These are phyloP conservation scores for Blastobotrys muscicola DNA, from an alignment of 805 yeast genomes.

Conservation along the genomic window DNA sequence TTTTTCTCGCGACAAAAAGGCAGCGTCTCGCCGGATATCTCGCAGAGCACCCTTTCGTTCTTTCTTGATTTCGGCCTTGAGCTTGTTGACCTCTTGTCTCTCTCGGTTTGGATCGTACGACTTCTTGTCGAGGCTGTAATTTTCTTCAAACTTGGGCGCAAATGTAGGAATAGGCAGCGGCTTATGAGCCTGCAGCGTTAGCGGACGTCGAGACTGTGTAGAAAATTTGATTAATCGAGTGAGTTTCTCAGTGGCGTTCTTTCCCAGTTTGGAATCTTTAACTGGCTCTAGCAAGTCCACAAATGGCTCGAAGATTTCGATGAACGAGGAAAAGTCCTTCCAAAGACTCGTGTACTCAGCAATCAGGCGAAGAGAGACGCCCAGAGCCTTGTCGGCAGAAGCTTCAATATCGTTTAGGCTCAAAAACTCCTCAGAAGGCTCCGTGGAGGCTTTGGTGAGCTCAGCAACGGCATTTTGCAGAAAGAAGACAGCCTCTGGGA, in stretches of 20 bases:
- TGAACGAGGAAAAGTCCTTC: slow-evolving; percentile 53
- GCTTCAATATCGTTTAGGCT: background rate
- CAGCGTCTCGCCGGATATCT: slow-evolving; percentile 82
- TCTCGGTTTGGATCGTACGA: slow-evolving; percentile 77
- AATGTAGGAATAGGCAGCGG: slow-evolving; percentile 76
- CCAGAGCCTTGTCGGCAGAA: background rate
- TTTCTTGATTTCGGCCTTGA: slow-evolving; percentile 78
- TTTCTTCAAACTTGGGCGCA: slow-evolving; percentile 90
- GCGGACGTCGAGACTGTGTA: slow-evolving; percentile 49
- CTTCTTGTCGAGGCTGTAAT: slow-evolving; percentile 91
- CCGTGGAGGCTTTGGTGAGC: no score
- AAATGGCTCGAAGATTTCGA: slow-evolving; percentile 46
- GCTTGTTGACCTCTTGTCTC: slow-evolving; percentile 73
- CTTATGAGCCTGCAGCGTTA: slow-evolving; percentile 72
- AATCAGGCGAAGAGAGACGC: background rate
- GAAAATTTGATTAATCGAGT: slow-evolving; percentile 42
- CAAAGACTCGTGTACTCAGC: slow-evolving; percentile 31
- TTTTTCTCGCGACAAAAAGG: slow-evolving; percentile 78
- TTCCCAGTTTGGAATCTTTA: background rate
- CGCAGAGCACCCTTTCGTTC: slow-evolving; percentile 82
- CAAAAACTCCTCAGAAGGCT: slow-evolving; percentile 1
- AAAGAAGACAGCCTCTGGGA: slow-evolving; percentile 68
- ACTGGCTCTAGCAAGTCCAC: slow-evolving; percentile 22
- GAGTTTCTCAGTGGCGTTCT: slow-evolving; percentile 30
- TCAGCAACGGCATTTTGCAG: slow-evolving; percentile 3